These are phyloP conservation scores for Multifurca ochricompacta DNA, from an alignment of 768 basidiomycete species.

Conservation along the genomic window DNA sequence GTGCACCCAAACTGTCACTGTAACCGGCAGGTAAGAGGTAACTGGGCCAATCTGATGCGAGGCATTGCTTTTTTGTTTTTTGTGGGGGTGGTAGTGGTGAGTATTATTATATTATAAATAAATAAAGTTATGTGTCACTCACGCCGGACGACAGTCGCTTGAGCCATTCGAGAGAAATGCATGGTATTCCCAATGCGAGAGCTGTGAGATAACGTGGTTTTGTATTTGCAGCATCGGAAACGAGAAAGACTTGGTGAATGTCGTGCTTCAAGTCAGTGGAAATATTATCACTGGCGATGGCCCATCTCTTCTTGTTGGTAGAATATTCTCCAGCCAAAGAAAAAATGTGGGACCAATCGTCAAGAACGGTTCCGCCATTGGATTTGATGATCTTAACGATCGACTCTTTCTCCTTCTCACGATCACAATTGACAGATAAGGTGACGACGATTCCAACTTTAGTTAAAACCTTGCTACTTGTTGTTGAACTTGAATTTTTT, in stretches of 20 bases:
- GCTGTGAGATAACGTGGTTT: conserved; percentile 79
- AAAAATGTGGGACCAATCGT: conserved; percentile 54
- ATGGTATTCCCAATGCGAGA: conserved; percentile 82
- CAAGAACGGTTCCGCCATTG: conserved; percentile 50
- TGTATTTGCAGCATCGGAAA: conserved; percentile 56
- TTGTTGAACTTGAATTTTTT: conserved; percentile 33
- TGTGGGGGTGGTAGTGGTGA: no score
- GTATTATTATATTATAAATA: no score
- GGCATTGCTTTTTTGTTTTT: conserved; percentile 6
- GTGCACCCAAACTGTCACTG: conserved; percentile 33
- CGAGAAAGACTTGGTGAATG: conserved; percentile 51
- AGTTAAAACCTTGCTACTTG: conserved; percentile 29
- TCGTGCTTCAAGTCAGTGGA: conserved; percentile 36
- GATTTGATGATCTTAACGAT: conserved; percentile 38
- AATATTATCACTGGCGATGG: conserved; percentile 41
- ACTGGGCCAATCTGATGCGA: conserved; percentile 47
- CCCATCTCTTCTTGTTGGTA: conserved; percentile 44
- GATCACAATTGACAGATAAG: conserved; percentile 33
- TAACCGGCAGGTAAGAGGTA: conserved; percentile 52
- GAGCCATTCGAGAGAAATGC: conserved; percentile 55
- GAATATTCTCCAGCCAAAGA: conserved; percentile 45
- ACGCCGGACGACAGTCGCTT: conserved; percentile 31
- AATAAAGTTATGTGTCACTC: conserved; percentile 16
- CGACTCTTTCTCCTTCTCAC: conserved; percentile 35
- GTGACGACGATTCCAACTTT: conserved; percentile 57